A percentile compares a stretch with the other conserved stretches of the same genome.
Evolutionary conservation across 1,139 yeast species (phyloP).

Genomic region (Candida sp.): DNA sequence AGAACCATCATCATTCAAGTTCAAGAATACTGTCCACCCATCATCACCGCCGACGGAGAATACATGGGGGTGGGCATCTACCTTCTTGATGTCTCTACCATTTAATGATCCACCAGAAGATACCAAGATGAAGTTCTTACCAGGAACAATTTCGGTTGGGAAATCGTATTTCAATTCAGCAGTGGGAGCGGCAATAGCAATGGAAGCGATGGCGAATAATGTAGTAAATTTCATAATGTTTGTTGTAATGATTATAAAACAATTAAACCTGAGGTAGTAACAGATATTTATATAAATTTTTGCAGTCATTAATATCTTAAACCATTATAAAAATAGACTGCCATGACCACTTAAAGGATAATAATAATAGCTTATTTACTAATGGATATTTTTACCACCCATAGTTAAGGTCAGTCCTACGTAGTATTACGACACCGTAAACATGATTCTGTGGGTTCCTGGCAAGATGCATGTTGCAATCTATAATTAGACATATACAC

Average conservation of each 20-base stretch:
- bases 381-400: no score
- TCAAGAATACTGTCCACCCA: conserved; percentile 20
- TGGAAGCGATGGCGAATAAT: neutral
- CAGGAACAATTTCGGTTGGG: neutral
- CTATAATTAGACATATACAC: neutral
- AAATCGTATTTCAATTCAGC: neutral
- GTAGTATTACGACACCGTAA: no score
- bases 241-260: neutral
- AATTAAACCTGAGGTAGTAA: no score
- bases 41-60: conserved; percentile 28
- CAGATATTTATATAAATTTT: neutral
- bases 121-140: conserved; percentile 12
- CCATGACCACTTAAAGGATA: neutral
- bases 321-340: neutral
- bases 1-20: conserved; percentile 20
- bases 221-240: conserved; percentile 1
- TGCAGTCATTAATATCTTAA: neutral
- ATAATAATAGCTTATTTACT: no score
- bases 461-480: no score
- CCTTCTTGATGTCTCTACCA: conserved; percentile 21
- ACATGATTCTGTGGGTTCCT: no score
- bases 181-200: conserved; percentile 4
- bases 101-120: conserved; percentile 21
- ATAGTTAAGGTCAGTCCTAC: neutral
- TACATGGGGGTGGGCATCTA: conserved; percentile 23